These are phyloP conservation scores for Colletotrichum agaves DNA, from an alignment of 2,329 filamentous ascomycete genomes.

Conservation along the genomic window DNA sequence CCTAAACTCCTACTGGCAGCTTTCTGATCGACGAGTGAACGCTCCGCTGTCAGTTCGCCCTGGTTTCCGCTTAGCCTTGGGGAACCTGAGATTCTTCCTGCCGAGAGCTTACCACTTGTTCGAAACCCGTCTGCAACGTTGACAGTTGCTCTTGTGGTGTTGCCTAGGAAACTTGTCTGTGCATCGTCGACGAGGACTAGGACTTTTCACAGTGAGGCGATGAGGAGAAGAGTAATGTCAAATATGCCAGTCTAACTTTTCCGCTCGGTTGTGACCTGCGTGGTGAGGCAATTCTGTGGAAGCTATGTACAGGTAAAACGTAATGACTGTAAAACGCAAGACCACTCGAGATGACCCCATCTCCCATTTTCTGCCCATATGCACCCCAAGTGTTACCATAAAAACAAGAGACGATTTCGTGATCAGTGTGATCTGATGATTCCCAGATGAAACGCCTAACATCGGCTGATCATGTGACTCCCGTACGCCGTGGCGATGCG, in stretches of 20 bases:
- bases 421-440: constrained; percentile 16
- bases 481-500: constrained; percentile 34
- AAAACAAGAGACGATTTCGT: neutral
- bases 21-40: neutral
- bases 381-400: constrained; percentile 13
- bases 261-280: constrained; percentile 8
- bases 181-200: too few relatives aligned
- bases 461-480: constrained; percentile 13
- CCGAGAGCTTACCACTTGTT: neutral
- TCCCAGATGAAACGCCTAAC: constrained; percentile 14
- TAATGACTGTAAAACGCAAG: constrained; percentile 22
- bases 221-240: neutral
- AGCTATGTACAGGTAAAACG: constrained; percentile 29
- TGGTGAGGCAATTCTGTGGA: neutral
- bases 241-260: constrained; percentile 24
- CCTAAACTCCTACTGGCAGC: constrained; percentile 2
- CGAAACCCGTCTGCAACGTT: constrained; percentile 24
- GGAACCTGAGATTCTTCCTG: neutral
- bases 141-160: neutral
- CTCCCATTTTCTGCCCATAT: constrained; percentile 29
- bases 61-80: neutral
- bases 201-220: too few relatives aligned
- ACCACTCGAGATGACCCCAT: neutral
- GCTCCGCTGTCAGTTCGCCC: constrained; percentile 22
- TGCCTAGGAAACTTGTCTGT: too few relatives aligned